Conservation (phyloP, 1,284 basidiomycete species). For the Cystobasidiaceae sp. region DNA sequence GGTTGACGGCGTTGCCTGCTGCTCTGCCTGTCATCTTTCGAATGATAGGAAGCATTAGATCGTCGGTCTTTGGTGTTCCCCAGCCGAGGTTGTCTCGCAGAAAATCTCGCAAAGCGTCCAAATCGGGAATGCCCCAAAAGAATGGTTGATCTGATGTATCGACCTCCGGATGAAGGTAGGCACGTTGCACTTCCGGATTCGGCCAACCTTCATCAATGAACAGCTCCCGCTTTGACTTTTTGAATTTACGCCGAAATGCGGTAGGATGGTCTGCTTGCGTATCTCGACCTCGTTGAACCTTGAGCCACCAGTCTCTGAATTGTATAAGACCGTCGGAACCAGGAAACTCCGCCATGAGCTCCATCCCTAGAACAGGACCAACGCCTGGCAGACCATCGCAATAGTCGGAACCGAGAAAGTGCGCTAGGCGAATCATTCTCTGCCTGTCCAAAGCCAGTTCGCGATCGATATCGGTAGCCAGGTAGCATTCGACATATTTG, state of each 20-base stretch:
- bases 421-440: slow-evolving; percentile 81
- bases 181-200: slow-evolving; percentile 80
- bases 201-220: slow-evolving; percentile 81
- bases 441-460: slow-evolving; percentile 85
- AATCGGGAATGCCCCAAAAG: slow-evolving; percentile 92
- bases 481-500: slow-evolving; percentile 95
- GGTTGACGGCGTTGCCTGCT: slow-evolving; percentile 57
- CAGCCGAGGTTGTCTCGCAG: slow-evolving; percentile 80
- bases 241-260: slow-evolving; percentile 77
- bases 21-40: slow-evolving; percentile 67
- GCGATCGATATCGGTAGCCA: slow-evolving; percentile 73
- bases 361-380: slow-evolving; percentile 94
- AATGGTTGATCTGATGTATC: slow-evolving; percentile 91
- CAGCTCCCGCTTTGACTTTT: slow-evolving; percentile 79
- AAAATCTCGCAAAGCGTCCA: slow-evolving; percentile 77
- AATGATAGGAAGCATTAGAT: slow-evolving; percentile 86
- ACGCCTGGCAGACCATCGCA: slow-evolving; percentile 91
- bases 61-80: slow-evolving; percentile 80
- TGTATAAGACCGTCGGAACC: slow-evolving; percentile 72
- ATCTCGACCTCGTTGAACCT: slow-evolving; percentile 83
- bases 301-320: slow-evolving; percentile 92
- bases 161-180: slow-evolving; percentile 84
- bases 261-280: slow-evolving; percentile 61
- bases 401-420: slow-evolving; percentile 94
- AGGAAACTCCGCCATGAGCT: slow-evolving; percentile 83